Evolutionary conservation across 371 early-diverging fungal genomes (phyloP), one percentile per base, ranked within the genome.

Genomic region (Choanephora cucurbitarum): DNA sequence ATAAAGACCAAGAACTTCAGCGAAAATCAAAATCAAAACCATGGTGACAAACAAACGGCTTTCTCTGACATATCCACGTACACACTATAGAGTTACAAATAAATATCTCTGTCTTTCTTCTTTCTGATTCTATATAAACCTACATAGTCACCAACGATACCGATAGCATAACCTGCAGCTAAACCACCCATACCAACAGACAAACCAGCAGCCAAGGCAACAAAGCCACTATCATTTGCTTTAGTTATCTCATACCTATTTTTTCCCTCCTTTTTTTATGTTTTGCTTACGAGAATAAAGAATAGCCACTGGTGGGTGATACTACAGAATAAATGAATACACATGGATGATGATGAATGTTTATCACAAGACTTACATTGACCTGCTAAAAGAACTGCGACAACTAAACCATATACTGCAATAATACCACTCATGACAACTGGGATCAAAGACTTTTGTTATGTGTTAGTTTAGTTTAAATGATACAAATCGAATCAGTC

Each of bases 381-480:
- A 69, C 85, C 88, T 34, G 88, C 80, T 50, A 93, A 85, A 44
- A 94, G 77, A 15, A 92, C 95, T 15, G 92, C 79, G 17, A 94
- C 92, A 6, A 93, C 94, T 8, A 94, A 68, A 32, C 95, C 95
- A 73, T 94, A 94, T 58, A 94, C 89, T 60, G 86, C 94, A 65
- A 94, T 89, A 74, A 94, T 93, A 91, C 95, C 95, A 67, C 92
- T 92, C 95, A 94, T 94, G 59, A 94, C 86, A 49, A 94, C 92
- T 18, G 94, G 94, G 56, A 94, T 87, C 46, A 91, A 81, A 44
- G 89, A 82, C 73, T 76, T n/a, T n/a, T n/a, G n/a, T n/a, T n/a
- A n/a, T n/a, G n/a, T n/a, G n/a, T n/a, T n/a, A n/a, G n/a, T n/a
- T n/a, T n/a, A n/a, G n/a, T n/a, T n/a, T n/a, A n/a, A n/a, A n/a